These are phyloP conservation scores for Exserohilum rostratum DNA, from an alignment of 2,329 filamentous ascomycete species.

Conservation along the genomic window DNA sequence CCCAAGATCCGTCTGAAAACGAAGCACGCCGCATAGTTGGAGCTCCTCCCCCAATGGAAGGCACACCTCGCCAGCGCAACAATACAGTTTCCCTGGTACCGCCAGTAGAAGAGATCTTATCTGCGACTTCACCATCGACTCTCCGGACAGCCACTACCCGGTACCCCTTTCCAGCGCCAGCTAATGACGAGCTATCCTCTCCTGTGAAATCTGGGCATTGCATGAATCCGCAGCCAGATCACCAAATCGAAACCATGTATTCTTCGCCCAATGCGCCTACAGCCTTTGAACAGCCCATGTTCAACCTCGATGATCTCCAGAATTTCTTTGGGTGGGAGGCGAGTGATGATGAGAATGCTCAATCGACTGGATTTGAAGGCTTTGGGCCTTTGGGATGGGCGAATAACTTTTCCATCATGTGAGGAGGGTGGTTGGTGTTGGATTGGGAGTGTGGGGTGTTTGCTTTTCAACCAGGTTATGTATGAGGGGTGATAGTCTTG, in stretches of 20 bases:
- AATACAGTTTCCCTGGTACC: constrained; percentile 21
- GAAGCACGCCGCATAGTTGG: constrained; percentile 32
- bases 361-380: constrained; percentile 37
- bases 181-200: constrained; percentile 5
- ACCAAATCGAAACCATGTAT: constrained; percentile 18
- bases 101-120: constrained; percentile 18
- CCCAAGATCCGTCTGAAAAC: constrained; percentile 36
- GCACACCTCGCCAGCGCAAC: constrained; percentile 11
- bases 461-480: too few species aligned
- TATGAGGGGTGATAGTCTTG: too few species aligned
- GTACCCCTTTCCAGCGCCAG: constrained; percentile 18
- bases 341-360: constrained; percentile 31
- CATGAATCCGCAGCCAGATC: constrained; percentile 8
- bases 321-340: constrained; percentile 44
- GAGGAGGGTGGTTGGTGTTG: too few species aligned
- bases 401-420: constrained; percentile 37
- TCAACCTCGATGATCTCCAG: constrained; percentile 40
- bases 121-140: constrained; percentile 14
- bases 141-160: constrained; percentile 15
- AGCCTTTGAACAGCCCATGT: constrained; percentile 34
- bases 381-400: constrained; percentile 40
- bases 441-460: too few species aligned
- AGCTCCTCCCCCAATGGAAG: constrained; percentile 23
- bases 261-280: constrained; percentile 14
- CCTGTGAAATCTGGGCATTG: constrained; percentile 13